phyloP scores from a whole-genome alignment of 176 grass and related monocot species.

The Triticum aestivum region IWGSC_CS_RefSeq_v2.1 NC_057809.1:617483041-617483540 shows the following conservation, averaged over 20 bases:
- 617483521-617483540: neutral
- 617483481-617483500: neutral
- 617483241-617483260: conserved; percentile 72
- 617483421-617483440: neutral
- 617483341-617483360: neutral
- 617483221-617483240: conserved; percentile 75
- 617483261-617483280: conserved; percentile 54
- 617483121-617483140: conserved; percentile 79
- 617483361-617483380: neutral
- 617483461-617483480: no score
- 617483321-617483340: neutral
- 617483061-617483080: conserved; percentile 61
- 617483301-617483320: no score
- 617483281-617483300: conserved; percentile 62
- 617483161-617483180: conserved; percentile 52
- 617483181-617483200: conserved; percentile 58
- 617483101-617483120: conserved; percentile 58
- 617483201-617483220: conserved; percentile 79
- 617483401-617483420: neutral
- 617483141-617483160: conserved; percentile 45
- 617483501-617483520: neutral
- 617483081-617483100: conserved; percentile 65
- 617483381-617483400: no score
- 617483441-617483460: neutral
- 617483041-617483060: conserved; percentile 54